phyloP scores from a whole-genome alignment of 2,329 filamentous ascomycete species.

The Aspergillus tamarii region DNA sequence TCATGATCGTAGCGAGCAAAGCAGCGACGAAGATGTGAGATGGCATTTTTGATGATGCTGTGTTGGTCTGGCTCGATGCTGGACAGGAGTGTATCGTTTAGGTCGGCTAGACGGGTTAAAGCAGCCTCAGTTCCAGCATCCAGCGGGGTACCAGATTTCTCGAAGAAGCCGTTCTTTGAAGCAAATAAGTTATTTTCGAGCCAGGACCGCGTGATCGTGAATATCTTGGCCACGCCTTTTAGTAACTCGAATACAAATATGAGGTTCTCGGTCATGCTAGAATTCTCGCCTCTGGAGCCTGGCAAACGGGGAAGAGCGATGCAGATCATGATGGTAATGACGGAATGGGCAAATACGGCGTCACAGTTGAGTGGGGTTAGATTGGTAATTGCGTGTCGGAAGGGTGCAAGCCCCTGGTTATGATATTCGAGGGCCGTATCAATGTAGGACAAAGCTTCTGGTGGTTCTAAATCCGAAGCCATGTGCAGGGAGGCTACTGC shows the following conservation, averaged over 20 bases:
- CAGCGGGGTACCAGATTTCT: constrained; percentile 31
- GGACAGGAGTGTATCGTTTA: constrained; percentile 35
- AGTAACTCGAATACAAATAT: constrained; percentile 40
- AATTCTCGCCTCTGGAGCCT: constrained; percentile 30
- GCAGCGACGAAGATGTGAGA: constrained; percentile 32
- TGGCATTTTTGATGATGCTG: constrained; percentile 34
- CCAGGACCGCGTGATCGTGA: constrained; percentile 34
- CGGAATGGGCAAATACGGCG: constrained; percentile 41
- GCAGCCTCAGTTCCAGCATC: constrained; percentile 32
- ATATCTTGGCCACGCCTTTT: constrained; percentile 40
- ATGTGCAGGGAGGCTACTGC: constrained; percentile 46
- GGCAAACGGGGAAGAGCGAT: constrained; percentile 41
- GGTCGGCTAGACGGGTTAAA: constrained; percentile 28
- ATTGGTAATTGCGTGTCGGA: constrained; percentile 38
- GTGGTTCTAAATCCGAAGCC: constrained; percentile 34
- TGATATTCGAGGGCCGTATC: constrained; percentile 42
- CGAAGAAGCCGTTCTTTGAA: constrained; percentile 49
- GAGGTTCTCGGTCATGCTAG: constrained; percentile 41
- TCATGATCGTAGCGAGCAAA: constrained; percentile 30
- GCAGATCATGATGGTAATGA: constrained; percentile 40
- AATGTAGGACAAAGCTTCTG: constrained; percentile 38
- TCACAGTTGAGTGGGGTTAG: constrained; percentile 41
- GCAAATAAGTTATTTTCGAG: constrained; percentile 59
- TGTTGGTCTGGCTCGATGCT: constrained; percentile 30
- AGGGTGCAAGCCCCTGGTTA: constrained; percentile 38